Evolutionary conservation across 768 basidiomycete genomes (phyloP), one percentile per base, ranked within the genome.

Genomic region (Pleurotus tuoliensis): DNA sequence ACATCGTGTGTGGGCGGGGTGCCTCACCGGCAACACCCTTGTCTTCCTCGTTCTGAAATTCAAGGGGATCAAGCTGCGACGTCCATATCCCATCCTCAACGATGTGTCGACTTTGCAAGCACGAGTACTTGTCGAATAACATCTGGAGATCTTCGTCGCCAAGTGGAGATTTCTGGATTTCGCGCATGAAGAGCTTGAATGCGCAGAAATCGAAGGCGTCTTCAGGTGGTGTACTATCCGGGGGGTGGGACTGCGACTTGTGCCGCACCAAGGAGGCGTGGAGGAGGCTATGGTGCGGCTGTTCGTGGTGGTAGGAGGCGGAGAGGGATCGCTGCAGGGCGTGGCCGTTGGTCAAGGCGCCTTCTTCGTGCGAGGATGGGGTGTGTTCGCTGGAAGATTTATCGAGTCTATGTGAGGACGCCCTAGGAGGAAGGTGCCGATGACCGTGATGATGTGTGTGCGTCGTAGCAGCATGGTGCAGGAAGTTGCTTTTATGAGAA

Each of bases 131-230:
- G 11, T 63, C 55, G 53, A 78, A 79, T 13, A 78, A 30, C 8
- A 55, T 64, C 41, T 69, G 58, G 13, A 81, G 63, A 25, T 76
- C 72, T 4, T 58, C 57, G 24, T 64, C 63, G 15, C 64, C 60
- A 40, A 79, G 67, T 9, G 60, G 61, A 8, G 74, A 74, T 79
- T 72, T 71, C 61, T 82, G 81, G 3, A 57, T 67, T 18, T 76
- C 72, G 37, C 61, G 64, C 76, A 80, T 76, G 62, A 83, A 82
- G 40, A 64, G 70, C 57, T 72, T 66, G 57, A 82, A 83, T 0
- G 69, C 73, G 0, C 67, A 54, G 47, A 76, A 72, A 59, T 81
- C 75, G 48, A 82, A 73, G 27, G 66, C 68, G 1, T 71, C 74
- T 1, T 63, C 69, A 7, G 9, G 37, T 4, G 18, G 22, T 20